Evolutionary conservation across 2,329 filamentous ascomycete species (phyloP), one percentile per base, ranked within the genome.

Genomic region (Simplicillium aogashimaense): DNA sequence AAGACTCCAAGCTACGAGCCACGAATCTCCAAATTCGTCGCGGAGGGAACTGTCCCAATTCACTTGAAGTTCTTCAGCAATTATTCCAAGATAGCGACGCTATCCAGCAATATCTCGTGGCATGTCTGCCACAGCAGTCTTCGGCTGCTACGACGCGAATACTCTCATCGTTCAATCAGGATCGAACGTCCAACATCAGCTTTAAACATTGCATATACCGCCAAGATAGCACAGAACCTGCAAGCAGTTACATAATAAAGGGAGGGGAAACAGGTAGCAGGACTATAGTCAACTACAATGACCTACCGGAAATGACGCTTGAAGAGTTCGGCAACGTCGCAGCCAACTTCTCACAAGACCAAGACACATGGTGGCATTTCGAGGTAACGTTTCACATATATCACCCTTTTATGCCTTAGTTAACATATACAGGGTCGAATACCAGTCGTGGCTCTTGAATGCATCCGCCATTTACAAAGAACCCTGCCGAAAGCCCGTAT

Each of bases 1-100:
- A 88, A 61, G 83, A 89, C 63, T 71, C 76, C 36, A 88, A 88
- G 58, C 66, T 85, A 32, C 78, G 83, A 28, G 82, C 83, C 14
- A 72, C 73, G 2, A 66, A 54, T 17, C 55, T 83, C 40, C 60
- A 65, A 29, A 69, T 70, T 34, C 74, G 83, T 25, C 73, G 82
- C 18, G 83, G 84, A 39, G 83, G 83, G 28, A 89, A 88, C 56
- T 78, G 79, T 46, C 73, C 78, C 17, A 88, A 88, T 55, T 74
- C 76, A 3, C 70, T 86, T 29, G 72, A 86, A 53, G 82, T 88
- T 8, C 63, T 88, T 18, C 69, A 76, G 45, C 80, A 87, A 54
- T 67, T 85, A 14, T 51, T 78, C 40, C 37, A 32, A n/a, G 45
- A 46, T 25, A 38, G 17, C 34, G 51, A 49, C 43, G 38, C 39